Base-by-base conservation (phyloP, 305 asterid species). In the Fraxinus nigra region DNA sequence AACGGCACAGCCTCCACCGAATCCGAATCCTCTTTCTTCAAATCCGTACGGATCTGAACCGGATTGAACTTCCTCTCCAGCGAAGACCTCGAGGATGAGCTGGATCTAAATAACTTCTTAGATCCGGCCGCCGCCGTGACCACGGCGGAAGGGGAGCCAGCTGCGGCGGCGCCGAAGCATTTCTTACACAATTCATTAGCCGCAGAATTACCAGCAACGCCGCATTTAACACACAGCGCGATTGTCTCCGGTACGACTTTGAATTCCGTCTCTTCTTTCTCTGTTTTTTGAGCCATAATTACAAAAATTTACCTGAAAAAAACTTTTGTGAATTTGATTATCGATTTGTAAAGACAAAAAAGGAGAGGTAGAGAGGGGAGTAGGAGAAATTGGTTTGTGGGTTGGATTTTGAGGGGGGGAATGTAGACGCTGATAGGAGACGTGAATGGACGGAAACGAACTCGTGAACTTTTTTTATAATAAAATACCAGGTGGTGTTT, bases 371-470 rank as follows among this genome's bases (percentile, higher is more conserved):
- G 75, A 74, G 72, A 40, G 0, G 1, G 75, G 35, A 5, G 3
- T 54, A 63, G 30, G 32, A 85, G 48, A 81, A 69, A 35, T n/a
- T 9, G 75, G 72, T 20, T 54, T 9, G 48, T 9, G 51, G 16
- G 51, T 40, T 40, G 14, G 51, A 40, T 40, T 40, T 40, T 40
- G 51, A 40, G 10, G 16, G 16, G 51, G 51, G 4, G 81, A 90
- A 81, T 78, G 56, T 87, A 80, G 89, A 91, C 90, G 98, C 94
- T 94, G 89, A 86, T 5, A 33, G 35, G 59, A 80, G 77, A 1
- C 0, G 2, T 54, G 65, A 30, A 85, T 78, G 33, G 91, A 92
- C 97, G 81, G 35, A 65, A 80, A 28, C 88, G 78, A 72, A 92
- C 95, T 86, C 75, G 37, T n/a, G 20, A 38, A 74, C 65, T 88